Conservation (phyloP, 2,329 filamentous ascomycete genomes). For the Stagonosporopsis rhizophila region DNA sequence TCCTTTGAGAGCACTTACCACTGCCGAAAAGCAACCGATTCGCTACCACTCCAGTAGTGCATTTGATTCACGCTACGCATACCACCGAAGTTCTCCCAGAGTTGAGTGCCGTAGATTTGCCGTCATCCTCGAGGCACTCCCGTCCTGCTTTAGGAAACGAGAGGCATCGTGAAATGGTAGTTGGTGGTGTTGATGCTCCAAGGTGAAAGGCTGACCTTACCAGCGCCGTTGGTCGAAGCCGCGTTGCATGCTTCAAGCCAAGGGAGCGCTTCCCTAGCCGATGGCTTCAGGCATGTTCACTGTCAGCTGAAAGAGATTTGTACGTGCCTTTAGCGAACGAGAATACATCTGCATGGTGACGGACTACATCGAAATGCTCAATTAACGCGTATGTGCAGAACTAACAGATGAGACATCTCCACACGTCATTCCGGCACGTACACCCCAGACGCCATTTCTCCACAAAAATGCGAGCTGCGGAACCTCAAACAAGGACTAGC, state of each 20-base stretch:
- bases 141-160: not conserved
- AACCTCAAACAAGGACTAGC: not conserved
- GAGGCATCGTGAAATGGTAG: not conserved
- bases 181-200: not conserved
- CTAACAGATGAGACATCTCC: not conserved
- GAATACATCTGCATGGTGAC: too few relatives aligned
- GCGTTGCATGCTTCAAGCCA: not conserved
- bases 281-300: not conserved
- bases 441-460: not conserved
- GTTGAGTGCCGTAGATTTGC: not conserved
- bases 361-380: not conserved
- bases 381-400: not conserved
- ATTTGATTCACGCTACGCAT: not conserved
- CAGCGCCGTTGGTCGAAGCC: not conserved
- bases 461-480: not conserved
- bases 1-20: not conserved
- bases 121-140: not conserved
- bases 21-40: constrained; percentile 6
- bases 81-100: constrained; percentile 1
- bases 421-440: not conserved
- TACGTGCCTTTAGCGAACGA: too few relatives aligned
- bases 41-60: not conserved
- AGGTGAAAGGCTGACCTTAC: not conserved
- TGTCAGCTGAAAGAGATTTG: too few relatives aligned
- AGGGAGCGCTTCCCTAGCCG: not conserved